A percentile compares a stretch with the other conserved stretches of the same genome.
Evolutionary conservation across 805 yeast species (phyloP).

Genomic region (Metschnikowia peoriensis): DNA sequence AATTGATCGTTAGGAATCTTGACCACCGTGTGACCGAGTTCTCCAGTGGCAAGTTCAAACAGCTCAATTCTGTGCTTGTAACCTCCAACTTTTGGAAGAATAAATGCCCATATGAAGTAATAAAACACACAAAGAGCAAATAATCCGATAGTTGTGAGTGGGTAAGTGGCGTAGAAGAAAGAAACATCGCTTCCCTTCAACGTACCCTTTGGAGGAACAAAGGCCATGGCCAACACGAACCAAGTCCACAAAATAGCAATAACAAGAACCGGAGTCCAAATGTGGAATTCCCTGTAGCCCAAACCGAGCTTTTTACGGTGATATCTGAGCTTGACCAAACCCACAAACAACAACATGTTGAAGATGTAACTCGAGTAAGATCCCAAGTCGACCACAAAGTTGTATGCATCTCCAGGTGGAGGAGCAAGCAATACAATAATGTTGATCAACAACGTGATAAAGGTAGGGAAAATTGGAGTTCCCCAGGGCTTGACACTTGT

Average conservation of each 20-base stretch:
- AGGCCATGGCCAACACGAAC: constrained; percentile 42
- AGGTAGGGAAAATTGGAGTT: constrained; percentile 27
- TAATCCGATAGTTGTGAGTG: constrained; percentile 37
- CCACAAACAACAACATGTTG: constrained; percentile 26
- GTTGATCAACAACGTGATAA: constrained; percentile 26
- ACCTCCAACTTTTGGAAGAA: constrained; percentile 31
- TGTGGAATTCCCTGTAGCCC: constrained; percentile 17
- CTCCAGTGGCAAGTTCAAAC: constrained; percentile 37
- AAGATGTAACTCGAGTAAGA: constrained; percentile 30
- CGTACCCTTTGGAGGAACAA: constrained; percentile 42
- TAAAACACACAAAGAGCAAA: constrained; percentile 31
- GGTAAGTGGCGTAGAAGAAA: constrained; percentile 43
- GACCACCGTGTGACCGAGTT: constrained; percentile 38
- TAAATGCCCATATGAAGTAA: constrained; percentile 35
- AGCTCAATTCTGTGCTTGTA: constrained; percentile 31
- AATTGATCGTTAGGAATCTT: constrained; percentile 31
- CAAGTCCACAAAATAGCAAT: constrained; percentile 31
- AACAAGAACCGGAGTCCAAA: constrained; percentile 27
- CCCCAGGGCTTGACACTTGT: constrained; percentile 32
- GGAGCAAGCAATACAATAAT: constrained; percentile 30
- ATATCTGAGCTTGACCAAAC: constrained; percentile 27
- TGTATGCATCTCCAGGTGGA: constrained; percentile 36
- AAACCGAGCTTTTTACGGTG: constrained; percentile 25
- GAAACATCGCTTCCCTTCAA: constrained; percentile 42
- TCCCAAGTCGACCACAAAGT: constrained; percentile 31